These are phyloP conservation scores for Cyclotella kingstonii DNA, from an alignment of 108 stramenopile genomes.

Conservation along the genomic window DNA sequence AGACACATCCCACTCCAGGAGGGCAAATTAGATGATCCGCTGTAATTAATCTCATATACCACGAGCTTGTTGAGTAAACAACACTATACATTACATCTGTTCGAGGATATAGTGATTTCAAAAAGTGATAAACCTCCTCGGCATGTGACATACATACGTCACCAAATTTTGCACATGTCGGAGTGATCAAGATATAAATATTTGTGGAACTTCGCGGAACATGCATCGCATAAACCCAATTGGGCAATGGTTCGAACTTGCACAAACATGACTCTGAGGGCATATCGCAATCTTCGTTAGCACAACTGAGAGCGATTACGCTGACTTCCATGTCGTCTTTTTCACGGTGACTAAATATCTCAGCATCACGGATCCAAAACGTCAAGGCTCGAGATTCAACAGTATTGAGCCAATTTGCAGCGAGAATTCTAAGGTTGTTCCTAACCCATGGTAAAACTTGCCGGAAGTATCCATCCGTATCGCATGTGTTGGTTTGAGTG, in stretches of 20 bases:
- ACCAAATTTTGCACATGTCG: constrained; percentile 37
- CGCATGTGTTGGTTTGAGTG: constrained; percentile 7
- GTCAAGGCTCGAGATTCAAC: constrained; percentile 33
- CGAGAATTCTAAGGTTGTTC: constrained; percentile 18
- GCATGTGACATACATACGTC: constrained; percentile 30
- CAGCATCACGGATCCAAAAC: constrained; percentile 39
- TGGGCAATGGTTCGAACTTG: constrained; percentile 21
- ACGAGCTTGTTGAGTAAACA: constrained; percentile 21
- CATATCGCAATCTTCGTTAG: constrained; percentile 28
- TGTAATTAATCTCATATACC: constrained; percentile 37
- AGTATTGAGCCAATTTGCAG: constrained; percentile 27
- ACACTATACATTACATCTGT: constrained; percentile 32
- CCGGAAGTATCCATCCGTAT: constrained; percentile 10
- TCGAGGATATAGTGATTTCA: constrained; percentile 23
- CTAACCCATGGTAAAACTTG: constrained; percentile 34
- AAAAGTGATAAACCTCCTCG: constrained; percentile 32
- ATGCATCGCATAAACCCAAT: constrained; percentile 36
- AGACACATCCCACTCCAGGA: constrained; percentile 25
- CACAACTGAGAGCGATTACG: constrained; percentile 23
- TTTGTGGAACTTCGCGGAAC: constrained; percentile 41
- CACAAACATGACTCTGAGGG: constrained; percentile 12
- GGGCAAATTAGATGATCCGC: constrained; percentile 34
- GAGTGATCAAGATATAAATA: constrained; percentile 23
- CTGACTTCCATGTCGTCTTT: constrained; percentile 40
- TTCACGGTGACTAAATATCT: constrained; percentile 31